phyloP scores from a whole-genome alignment of 73 alveolate species.

The Paramecium sonneborni region DNA sequence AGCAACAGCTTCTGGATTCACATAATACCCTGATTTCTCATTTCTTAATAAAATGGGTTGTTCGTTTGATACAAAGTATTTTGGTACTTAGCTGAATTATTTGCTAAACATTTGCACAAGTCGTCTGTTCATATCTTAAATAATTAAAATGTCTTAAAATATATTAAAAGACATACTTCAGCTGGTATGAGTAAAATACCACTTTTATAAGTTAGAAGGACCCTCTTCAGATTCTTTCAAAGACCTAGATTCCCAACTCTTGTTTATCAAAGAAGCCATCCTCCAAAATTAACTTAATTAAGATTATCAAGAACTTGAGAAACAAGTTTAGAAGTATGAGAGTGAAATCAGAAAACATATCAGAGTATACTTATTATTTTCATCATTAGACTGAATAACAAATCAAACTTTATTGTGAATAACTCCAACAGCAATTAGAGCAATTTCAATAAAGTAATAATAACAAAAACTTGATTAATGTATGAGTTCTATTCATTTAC shows the following conservation, averaged over 20 bases:
- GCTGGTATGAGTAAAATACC: not conserved
- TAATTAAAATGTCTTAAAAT: not conserved
- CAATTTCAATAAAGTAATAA: not conserved
- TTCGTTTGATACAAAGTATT: not conserved
- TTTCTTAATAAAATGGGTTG: conserved; percentile 57
- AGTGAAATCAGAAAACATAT: conserved; percentile 3
- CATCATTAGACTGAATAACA: not conserved
- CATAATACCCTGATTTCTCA: conserved; percentile 74
- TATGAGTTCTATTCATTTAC: not conserved
- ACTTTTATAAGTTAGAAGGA: not conserved
- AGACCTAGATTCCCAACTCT: not conserved
- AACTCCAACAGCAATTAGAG: not conserved
- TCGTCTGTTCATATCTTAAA: not conserved
- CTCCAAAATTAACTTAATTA: not conserved
- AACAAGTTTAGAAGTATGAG: not conserved
- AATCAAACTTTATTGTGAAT: not conserved
- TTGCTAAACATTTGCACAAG: not conserved
- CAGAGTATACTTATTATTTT: not conserved
- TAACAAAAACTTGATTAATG: not conserved
- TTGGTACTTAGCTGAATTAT: not conserved
- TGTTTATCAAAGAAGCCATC: not conserved
- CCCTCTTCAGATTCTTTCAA: not conserved
- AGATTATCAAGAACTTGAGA: conserved; percentile 2
- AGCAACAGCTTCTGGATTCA: conserved; percentile 84
- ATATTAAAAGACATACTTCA: not conserved